These are phyloP conservation scores for Parmelia sp. DNA, from an alignment of 495 filamentous ascomycete genomes.

Conservation along the genomic window DNA sequence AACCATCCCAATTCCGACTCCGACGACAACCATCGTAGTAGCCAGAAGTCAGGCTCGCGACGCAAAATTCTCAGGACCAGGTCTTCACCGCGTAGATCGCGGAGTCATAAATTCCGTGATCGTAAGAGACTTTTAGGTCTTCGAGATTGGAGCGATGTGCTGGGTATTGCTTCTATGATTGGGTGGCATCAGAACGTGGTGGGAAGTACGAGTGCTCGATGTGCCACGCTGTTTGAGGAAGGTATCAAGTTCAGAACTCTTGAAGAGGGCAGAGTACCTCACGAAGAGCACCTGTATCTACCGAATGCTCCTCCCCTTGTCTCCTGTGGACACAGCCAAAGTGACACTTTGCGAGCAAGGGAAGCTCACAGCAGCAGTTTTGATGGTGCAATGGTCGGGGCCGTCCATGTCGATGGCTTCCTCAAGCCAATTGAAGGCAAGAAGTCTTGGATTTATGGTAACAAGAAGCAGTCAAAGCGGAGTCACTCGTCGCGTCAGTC, in stretches of 20 bases:
- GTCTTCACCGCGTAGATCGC: neutral
- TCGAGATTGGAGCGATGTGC: slow-evolving; percentile 75
- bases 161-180: slow-evolving; percentile 64
- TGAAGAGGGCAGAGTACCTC: slow-evolving; percentile 34
- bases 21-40: neutral
- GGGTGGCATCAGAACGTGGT: slow-evolving; percentile 59
- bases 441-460: slow-evolving; percentile 26
- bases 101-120: slow-evolving; percentile 5
- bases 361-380: slow-evolving; percentile 6
- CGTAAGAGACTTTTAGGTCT: slow-evolving; percentile 35
- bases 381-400: slow-evolving; percentile 24
- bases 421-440: slow-evolving; percentile 29
- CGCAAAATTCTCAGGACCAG: neutral
- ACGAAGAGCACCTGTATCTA: slow-evolving; percentile 3
- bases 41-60: neutral
- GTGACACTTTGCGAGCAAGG: neutral
- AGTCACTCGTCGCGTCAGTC: neutral
- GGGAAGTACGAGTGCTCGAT: slow-evolving; percentile 59
- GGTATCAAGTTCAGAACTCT: slow-evolving; percentile 55
- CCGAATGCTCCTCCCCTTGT: neutral
- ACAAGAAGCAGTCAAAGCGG: neutral
- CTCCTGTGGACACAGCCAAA: neutral
- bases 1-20: neutral
- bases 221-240: slow-evolving; percentile 62
- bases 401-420: slow-evolving; percentile 34